Conservation (phyloP, 352 stramenopile species). For the Plasmopara halstedii region DNA sequence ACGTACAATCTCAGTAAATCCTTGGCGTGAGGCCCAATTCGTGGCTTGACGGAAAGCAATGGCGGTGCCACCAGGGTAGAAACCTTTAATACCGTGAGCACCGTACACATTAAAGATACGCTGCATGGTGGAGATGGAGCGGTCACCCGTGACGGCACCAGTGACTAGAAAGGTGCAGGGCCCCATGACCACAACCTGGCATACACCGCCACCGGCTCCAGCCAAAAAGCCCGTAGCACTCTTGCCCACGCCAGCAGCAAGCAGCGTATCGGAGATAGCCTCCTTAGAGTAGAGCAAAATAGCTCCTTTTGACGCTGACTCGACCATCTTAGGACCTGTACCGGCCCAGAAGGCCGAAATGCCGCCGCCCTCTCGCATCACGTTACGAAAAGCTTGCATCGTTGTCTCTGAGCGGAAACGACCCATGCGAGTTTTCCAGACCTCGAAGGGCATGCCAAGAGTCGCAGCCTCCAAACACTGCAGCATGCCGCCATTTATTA, state of each 20-base stretch:
- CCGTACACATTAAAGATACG: constrained; percentile 80
- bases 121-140: constrained; percentile 80
- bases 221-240: constrained; percentile 71
- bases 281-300: constrained; percentile 89
- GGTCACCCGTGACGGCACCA: constrained; percentile 84
- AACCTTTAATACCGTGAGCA: constrained; percentile 82
- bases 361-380: constrained; percentile 80
- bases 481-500: constrained; percentile 74
- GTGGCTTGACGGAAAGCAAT: constrained; percentile 89
- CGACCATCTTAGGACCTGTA: constrained; percentile 88
- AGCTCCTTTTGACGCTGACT: constrained; percentile 84
- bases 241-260: constrained; percentile 56
- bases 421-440: constrained; percentile 91
- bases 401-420: constrained; percentile 81
- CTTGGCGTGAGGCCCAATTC: constrained; percentile 88
- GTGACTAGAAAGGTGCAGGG: constrained; percentile 90
- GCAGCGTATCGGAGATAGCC: constrained; percentile 74
- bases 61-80: constrained; percentile 86
- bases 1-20: constrained; percentile 87
- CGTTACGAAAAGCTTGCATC: constrained; percentile 77
- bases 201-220: constrained; percentile 78
- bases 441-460: constrained; percentile 89
- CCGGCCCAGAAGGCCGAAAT: constrained; percentile 82
- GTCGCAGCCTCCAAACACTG: constrained; percentile 86
- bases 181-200: constrained; percentile 86